A percentile compares a stretch with the other conserved stretches of the same genome.
Conservation (phyloP, 306 rosid species). For the Quercus wislizeni region DNA sequence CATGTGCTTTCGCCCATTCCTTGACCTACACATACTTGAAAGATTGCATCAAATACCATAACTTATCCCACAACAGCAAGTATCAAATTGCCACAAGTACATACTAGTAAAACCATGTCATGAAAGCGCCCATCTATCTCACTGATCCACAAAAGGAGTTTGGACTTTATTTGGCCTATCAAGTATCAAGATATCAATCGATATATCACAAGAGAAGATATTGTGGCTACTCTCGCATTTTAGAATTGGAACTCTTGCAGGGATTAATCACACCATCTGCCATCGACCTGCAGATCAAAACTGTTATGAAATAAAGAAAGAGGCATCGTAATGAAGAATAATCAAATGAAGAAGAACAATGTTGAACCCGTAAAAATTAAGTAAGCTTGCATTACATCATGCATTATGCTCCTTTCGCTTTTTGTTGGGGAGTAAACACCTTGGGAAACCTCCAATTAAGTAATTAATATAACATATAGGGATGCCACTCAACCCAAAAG, state of each 20-base stretch:
- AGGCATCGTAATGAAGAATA: not conserved
- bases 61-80: conserved; percentile 19
- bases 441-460: too few species aligned
- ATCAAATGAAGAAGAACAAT: conserved; percentile 3
- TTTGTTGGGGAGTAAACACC: too few species aligned
- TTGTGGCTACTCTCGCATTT: conserved; percentile 45
- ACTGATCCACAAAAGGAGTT: conserved; percentile 65
- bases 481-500: too few species aligned
- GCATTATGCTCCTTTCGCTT: not conserved
- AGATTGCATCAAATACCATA: conserved; percentile 28
- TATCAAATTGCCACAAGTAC: conserved; percentile 21
- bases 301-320: conserved; percentile 6
- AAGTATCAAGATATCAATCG: conserved; percentile 70
- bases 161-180: conserved; percentile 73
- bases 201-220: conserved; percentile 79
- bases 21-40: conserved; percentile 72
- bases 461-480: too few species aligned
- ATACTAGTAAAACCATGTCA: conserved; percentile 87
- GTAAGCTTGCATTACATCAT: not conserved
- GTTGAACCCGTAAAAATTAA: not conserved
- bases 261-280: conserved; percentile 42
- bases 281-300: conserved; percentile 63
- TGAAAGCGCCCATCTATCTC: conserved; percentile 74
- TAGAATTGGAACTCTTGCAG: conserved; percentile 71
- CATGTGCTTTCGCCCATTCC: conserved; percentile 93